Percentiles rank a stretch among this genome's conserved stretches.
Conservation (phyloP, 306 rosid species). For the Leucaena leucocephala region DNA sequence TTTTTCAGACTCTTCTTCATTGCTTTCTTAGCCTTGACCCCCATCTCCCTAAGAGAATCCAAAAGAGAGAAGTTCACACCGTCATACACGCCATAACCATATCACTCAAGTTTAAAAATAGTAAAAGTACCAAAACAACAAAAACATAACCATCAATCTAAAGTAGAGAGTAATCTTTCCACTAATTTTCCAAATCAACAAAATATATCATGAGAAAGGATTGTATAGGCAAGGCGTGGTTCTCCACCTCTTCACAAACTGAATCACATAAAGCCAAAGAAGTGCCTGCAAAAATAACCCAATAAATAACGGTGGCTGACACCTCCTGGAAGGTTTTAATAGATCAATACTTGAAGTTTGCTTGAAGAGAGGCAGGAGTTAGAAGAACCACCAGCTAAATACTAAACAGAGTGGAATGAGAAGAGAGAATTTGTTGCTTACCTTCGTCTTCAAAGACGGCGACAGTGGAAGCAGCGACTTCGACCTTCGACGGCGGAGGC, state of each 20-base stretch:
- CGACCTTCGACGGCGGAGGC: neutral
- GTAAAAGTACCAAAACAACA: neutral
- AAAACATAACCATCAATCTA: neutral
- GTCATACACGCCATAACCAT: neutral
- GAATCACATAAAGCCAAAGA: neutral
- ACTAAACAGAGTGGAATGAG: neutral
- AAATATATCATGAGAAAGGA: neutral
- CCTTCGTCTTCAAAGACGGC: neutral
- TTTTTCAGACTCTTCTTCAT: conserved; percentile 68
- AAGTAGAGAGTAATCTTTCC: neutral
- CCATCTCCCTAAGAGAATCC: conserved; percentile 47
- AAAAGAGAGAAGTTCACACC: neutral
- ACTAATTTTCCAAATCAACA: neutral
- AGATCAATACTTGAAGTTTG: neutral
- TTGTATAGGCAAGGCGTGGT: neutral
- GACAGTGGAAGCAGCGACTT: neutral
- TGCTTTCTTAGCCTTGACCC: conserved; percentile 76
- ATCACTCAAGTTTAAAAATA: neutral
- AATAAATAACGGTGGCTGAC: neutral
- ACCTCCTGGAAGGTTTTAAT: neutral
- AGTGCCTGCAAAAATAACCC: neutral
- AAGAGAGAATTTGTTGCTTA: neutral
- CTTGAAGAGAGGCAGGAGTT: neutral
- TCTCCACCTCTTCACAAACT: neutral
- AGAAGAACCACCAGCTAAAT: neutral